These are phyloP conservation scores for Parathielavia hyrcaniae DNA, from an alignment of 495 filamentous ascomycete species.

Conservation along the genomic window DNA sequence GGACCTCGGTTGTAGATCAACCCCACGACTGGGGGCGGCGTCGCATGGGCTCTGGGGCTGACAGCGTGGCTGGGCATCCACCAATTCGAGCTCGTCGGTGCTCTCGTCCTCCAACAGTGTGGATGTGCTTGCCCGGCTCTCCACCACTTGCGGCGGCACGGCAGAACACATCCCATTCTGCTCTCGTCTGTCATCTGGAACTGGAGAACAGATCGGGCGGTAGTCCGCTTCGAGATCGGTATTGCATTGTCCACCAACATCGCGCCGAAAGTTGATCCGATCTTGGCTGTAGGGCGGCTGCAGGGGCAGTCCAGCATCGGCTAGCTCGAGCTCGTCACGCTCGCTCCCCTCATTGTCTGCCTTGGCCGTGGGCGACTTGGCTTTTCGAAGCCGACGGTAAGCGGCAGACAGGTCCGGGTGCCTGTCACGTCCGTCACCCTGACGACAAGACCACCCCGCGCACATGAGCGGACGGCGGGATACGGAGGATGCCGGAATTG, in stretches of 20 bases:
- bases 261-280: conserved; percentile 3
- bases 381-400: conserved; percentile 6
- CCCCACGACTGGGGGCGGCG: conserved; percentile 11
- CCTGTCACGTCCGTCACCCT: conserved; percentile 6
- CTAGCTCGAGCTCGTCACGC: too few relatives aligned
- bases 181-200: neutral
- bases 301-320: too few relatives aligned
- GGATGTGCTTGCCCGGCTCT: too few relatives aligned
- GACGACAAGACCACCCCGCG: neutral
- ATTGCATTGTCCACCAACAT: conserved; percentile 2
- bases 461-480: neutral
- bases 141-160: neutral
- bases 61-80: neutral
- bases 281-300: conserved; percentile 1
- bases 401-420: conserved; percentile 3
- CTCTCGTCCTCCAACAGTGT: too few relatives aligned
- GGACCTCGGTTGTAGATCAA: neutral
- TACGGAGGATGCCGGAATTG: neutral
- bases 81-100: neutral
- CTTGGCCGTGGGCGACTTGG: too few relatives aligned
- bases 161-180: neutral
- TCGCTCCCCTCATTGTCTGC: too few relatives aligned
- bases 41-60: conserved; percentile 14
- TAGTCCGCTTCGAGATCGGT: neutral
- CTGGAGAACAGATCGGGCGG: neutral